These are phyloP conservation scores for Dothideomycetidae sp. DNA, from an alignment of 2,329 filamentous ascomycete species.

Conservation along the genomic window DNA sequence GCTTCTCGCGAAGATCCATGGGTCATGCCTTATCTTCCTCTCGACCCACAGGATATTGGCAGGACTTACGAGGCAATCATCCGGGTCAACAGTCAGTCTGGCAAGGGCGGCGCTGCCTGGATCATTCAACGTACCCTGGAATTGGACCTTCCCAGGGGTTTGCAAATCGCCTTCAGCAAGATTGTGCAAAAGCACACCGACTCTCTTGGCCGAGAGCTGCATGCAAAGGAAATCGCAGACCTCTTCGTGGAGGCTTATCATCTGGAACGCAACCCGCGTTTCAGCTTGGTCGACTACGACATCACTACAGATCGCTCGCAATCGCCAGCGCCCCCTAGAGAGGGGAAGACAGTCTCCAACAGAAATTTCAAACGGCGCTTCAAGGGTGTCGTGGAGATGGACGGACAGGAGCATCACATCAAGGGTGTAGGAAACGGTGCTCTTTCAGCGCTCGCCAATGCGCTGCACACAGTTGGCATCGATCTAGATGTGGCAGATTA, in stretches of 20 bases:
- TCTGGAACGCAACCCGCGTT: slow-evolving; percentile 67
- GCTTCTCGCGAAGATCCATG: slow-evolving; percentile 53
- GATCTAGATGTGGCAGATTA: slow-evolving; percentile 87
- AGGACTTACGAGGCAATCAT: slow-evolving; percentile 97
- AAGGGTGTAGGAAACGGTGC: slow-evolving; percentile 76
- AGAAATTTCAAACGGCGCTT: slow-evolving; percentile 70
- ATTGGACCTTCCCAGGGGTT: slow-evolving; percentile 80
- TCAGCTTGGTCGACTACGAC: slow-evolving; percentile 79
- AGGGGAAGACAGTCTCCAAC: slow-evolving; percentile 61
- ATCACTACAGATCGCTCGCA: slow-evolving; percentile 71
- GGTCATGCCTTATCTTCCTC: slow-evolving; percentile 80
- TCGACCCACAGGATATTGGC: slow-evolving; percentile 87
- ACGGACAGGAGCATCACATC: slow-evolving; percentile 64
- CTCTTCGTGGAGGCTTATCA: slow-evolving; percentile 87
- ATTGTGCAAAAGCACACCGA: slow-evolving; percentile 77
- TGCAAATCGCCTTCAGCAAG: slow-evolving; percentile 82
- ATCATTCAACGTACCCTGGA: slow-evolving; percentile 80
- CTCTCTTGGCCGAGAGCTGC: slow-evolving; percentile 65
- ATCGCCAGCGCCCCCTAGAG: slow-evolving; percentile 53
- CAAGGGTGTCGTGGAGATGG: slow-evolving; percentile 69
- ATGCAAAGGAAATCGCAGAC: slow-evolving; percentile 66
- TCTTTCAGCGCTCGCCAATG: slow-evolving; percentile 75
- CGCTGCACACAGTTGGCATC: slow-evolving; percentile 63
- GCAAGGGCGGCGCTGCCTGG: slow-evolving; percentile 90
- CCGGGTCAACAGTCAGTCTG: slow-evolving; percentile 90